A percentile compares a stretch with the other conserved stretches of the same genome.
phyloP scores from a whole-genome alignment of 2,329 filamentous ascomycete species.

The Arthrinium phaeospermum region DNA sequence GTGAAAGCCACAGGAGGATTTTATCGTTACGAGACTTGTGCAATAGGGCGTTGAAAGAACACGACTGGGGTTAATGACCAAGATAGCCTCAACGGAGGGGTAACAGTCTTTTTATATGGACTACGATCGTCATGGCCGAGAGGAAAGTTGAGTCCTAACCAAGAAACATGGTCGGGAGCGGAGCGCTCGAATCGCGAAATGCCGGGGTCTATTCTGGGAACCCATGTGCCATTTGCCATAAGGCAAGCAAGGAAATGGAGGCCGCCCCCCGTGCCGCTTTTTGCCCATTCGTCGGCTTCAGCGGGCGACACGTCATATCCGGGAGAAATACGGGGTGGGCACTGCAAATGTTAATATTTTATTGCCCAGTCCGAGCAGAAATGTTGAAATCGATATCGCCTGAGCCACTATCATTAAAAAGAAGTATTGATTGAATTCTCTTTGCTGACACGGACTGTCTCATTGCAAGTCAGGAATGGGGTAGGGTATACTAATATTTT shows the following conservation, averaged over 20 bases:
- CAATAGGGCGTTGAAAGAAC: background rate
- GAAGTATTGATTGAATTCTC: slow-evolving; percentile 1
- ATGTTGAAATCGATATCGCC: background rate
- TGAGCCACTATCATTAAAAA: background rate
- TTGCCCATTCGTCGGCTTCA: background rate
- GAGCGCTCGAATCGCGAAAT: slow-evolving; percentile 4
- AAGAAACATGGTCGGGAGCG: slow-evolving; percentile 1
- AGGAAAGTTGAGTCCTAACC: background rate
- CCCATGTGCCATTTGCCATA: background rate
- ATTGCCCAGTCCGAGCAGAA: background rate
- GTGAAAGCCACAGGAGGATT: background rate
- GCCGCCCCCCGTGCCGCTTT: background rate
- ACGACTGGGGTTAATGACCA: background rate
- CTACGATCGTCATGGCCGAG: background rate
- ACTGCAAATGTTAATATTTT: background rate
- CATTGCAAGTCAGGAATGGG: background rate
- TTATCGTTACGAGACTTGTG: background rate
- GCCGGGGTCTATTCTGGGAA: background rate
- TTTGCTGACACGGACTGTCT: background rate
- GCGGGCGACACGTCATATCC: slow-evolving; percentile 8
- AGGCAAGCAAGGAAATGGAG: background rate
- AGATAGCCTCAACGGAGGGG: background rate
- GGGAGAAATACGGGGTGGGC: background rate
- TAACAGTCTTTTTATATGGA: background rate
- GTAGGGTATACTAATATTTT: background rate